Conservation (phyloP, 2,329 filamentous ascomycete genomes). For the Fusarium pseudocircinatum region DNA sequence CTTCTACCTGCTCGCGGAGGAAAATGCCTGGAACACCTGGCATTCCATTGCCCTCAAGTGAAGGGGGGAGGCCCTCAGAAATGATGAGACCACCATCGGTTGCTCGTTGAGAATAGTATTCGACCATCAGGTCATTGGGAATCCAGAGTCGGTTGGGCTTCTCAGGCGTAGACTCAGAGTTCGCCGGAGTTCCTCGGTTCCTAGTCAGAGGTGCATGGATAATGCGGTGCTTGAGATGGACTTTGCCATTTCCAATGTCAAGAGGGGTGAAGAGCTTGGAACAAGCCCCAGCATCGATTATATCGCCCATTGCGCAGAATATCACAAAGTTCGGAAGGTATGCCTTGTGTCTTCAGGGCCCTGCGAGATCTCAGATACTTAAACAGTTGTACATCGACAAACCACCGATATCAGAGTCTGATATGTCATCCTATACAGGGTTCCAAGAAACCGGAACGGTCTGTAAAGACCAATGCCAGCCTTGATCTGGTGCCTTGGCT, state of each 20-base stretch:
- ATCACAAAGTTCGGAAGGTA: not conserved
- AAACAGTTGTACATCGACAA: not conserved
- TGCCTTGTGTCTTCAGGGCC: not conserved
- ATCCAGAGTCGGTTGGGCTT: conserved; percentile 53
- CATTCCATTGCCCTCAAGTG: conserved; percentile 49
- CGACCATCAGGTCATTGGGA: conserved; percentile 52
- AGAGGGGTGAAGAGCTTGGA: conserved; percentile 48
- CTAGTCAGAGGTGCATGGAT: conserved; percentile 63
- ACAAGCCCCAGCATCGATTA: conserved; percentile 1
- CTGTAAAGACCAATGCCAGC: not conserved
- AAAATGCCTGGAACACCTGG: conserved; percentile 68
- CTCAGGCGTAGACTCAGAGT: conserved; percentile 55
- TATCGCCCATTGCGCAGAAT: conserved; percentile 23
- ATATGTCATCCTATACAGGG: not conserved
- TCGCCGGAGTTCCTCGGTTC: conserved; percentile 59
- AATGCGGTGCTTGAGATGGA: conserved; percentile 61
- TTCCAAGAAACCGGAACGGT: not conserved
- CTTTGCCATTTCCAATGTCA: conserved; percentile 53
- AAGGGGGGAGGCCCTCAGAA: conserved; percentile 59
- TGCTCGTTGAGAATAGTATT: conserved; percentile 57
- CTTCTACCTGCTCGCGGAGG: conserved; percentile 61
- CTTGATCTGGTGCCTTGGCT: not conserved
- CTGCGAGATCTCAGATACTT: not conserved
- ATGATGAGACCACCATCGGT: conserved; percentile 55
- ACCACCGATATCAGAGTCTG: not conserved